Percentiles rank a stretch among this genome's conserved stretches.
Conservation (phyloP, 2,329 filamentous ascomycete genomes). For the Mycosphaerella arachidis region DNA sequence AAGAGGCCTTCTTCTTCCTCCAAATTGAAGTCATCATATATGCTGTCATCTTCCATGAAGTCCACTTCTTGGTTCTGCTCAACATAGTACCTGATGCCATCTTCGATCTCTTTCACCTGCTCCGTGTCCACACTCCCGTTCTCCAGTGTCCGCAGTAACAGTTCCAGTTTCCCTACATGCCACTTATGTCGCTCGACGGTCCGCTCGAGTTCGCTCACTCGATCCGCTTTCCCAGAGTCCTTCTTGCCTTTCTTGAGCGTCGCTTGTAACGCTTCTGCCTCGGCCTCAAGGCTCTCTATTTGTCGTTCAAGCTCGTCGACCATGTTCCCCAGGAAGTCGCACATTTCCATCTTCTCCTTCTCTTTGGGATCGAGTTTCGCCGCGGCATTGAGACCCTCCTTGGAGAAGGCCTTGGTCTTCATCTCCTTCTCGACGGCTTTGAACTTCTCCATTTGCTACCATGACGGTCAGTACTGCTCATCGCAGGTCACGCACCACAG, state of each 20-base stretch:
- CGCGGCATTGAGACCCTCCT: constrained; percentile 88
- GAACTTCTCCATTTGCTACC: constrained; percentile 96
- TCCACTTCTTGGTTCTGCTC: constrained; percentile 83
- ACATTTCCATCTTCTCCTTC: constrained; percentile 83
- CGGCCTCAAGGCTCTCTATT: constrained; percentile 87
- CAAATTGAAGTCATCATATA: constrained; percentile 92
- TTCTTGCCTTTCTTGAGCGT: constrained; percentile 92
- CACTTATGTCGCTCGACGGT: constrained; percentile 91
- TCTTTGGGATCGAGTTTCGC: constrained; percentile 96
- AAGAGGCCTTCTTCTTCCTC: constrained; percentile 87
- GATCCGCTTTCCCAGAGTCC: constrained; percentile 74
- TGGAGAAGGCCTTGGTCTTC: constrained; percentile 99
- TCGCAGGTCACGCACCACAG: not conserved
- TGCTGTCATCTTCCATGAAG: constrained; percentile 86
- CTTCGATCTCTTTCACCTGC: constrained; percentile 82
- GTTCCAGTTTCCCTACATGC: constrained; percentile 88
- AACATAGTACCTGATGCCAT: constrained; percentile 92
- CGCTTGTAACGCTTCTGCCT: constrained; percentile 78
- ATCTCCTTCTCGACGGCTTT: constrained; percentile 99
- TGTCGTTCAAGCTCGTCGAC: constrained; percentile 91
- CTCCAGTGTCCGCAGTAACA: constrained; percentile 82
- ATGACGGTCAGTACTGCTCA: constrained; percentile 18
- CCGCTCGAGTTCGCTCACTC: constrained; percentile 78
- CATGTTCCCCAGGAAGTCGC: constrained; percentile 79
- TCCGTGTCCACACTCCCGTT: constrained; percentile 87